Conservation (phyloP, 2,329 filamentous ascomycete genomes). For the Pezicula rhizophila region DNA sequence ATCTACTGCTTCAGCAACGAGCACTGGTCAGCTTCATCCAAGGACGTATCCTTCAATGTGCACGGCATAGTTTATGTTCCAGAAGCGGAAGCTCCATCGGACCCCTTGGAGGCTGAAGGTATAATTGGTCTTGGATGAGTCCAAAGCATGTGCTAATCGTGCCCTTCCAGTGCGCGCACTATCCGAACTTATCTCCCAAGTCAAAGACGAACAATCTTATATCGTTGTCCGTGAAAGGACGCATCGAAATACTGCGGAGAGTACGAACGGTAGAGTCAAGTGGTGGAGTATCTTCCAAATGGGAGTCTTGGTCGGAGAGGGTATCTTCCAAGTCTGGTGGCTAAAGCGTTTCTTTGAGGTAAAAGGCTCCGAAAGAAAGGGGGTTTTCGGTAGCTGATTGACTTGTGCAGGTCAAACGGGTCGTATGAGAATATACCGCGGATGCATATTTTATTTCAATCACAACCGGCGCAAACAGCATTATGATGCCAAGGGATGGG, state of each 20-base stretch:
- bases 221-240: conserved; percentile 92
- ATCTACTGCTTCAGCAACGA: conserved; percentile 99
- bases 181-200: conserved; percentile 78
- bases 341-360: conserved; percentile 96
- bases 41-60: conserved; percentile 99
- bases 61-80: conserved; percentile 97
- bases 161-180: conserved; percentile 63
- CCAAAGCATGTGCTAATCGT: neutral
- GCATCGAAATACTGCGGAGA: conserved; percentile 97
- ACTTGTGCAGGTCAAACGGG: conserved; percentile 50
- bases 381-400: conserved; percentile 25
- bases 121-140: conserved; percentile 23
- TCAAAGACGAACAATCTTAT: conserved; percentile 97
- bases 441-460: conserved; percentile 9
- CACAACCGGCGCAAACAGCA: conserved; percentile 19
- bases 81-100: conserved; percentile 74
- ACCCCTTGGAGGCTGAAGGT: conserved; percentile 90
- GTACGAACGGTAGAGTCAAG: conserved; percentile 94
- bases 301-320: conserved; percentile 80
- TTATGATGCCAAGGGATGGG: conserved; percentile 6
- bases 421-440: conserved; percentile 40
- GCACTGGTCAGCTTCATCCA: conserved; percentile 91
- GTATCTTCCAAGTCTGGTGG: conserved; percentile 99
- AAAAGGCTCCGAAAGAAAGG: conserved; percentile 26
- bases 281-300: conserved; percentile 99